phyloP scores from a whole-genome alignment of 768 basidiomycete genomes.

The Rhodotorula kratochvilovae region DNA sequence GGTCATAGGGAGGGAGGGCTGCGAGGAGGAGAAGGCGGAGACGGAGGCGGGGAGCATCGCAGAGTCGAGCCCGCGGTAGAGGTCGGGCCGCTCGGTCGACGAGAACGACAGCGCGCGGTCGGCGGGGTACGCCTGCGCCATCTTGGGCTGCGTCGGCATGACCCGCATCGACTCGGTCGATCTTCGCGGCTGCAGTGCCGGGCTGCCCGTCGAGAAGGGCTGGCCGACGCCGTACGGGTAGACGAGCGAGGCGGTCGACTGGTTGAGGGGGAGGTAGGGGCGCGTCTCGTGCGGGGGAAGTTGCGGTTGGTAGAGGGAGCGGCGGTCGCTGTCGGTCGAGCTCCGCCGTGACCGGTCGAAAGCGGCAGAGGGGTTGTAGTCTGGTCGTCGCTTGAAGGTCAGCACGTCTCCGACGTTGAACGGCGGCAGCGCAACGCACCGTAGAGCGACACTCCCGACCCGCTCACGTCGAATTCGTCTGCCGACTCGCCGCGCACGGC shows the following conservation, averaged over 20 bases:
- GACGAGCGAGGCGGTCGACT: constrained; percentile 18
- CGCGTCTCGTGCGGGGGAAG: background rate
- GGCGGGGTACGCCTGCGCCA: constrained; percentile 8
- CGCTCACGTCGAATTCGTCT: constrained; percentile 7
- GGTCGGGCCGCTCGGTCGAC: constrained; percentile 28
- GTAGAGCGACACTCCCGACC: background rate
- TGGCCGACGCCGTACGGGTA: constrained; percentile 20
- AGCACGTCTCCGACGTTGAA: background rate
- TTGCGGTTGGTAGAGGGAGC: constrained; percentile 22
- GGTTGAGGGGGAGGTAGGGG: constrained; percentile 45
- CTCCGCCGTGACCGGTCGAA: constrained; percentile 27
- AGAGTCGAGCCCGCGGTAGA: constrained; percentile 2
- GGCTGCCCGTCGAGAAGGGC: constrained; percentile 11
- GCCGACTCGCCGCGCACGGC: background rate
- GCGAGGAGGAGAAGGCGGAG: constrained; percentile 4
- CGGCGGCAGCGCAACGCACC: background rate
- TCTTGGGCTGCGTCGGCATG: constrained; percentile 25
- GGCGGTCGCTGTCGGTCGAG: constrained; percentile 28
- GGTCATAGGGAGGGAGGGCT: background rate
- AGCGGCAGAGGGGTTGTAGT: background rate
- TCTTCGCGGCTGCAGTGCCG: constrained; percentile 23
- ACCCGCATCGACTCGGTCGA: constrained; percentile 40
- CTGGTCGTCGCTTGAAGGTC: background rate
- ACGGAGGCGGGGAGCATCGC: background rate
- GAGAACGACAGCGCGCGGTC: constrained; percentile 39